Conservation (phyloP, 371 early-diverging fungal species). For the Zopfochytrium polystomum region DNA sequence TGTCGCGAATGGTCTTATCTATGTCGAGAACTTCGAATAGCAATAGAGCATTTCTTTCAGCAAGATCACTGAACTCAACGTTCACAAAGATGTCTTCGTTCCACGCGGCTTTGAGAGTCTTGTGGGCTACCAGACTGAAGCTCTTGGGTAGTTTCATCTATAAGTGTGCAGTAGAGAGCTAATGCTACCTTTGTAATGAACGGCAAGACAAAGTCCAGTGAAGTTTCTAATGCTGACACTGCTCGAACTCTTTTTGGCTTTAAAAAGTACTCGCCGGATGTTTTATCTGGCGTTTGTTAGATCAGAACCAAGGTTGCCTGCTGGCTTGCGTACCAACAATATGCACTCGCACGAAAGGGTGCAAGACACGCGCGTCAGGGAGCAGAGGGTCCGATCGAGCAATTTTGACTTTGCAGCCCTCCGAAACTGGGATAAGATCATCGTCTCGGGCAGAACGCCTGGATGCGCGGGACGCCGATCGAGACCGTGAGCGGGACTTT, state of each 20-base stretch:
- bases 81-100: constrained; percentile 40
- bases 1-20: constrained; percentile 13
- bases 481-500: no score
- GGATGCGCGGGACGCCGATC: no score
- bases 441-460: no score
- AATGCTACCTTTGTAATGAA: background rate
- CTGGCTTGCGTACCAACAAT: constrained; percentile 13
- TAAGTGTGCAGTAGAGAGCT: no score
- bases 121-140: background rate
- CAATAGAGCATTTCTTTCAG: constrained; percentile 20
- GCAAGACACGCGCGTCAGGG: constrained; percentile 4
- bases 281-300: no score
- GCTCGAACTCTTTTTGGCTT: no score
- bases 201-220: background rate
- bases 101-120: constrained; percentile 34
- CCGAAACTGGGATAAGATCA: no score
- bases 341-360: constrained; percentile 12
- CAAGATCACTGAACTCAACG: constrained; percentile 37
- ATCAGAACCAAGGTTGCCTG: no score
- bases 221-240: background rate
- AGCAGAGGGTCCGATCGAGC: constrained; percentile 1
- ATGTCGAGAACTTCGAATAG: constrained; percentile 49
- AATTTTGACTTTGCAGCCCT: no score
- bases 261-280: no score
- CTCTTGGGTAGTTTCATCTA: background rate